Percentiles rank a stretch among this genome's conserved stretches.
Conservation (phyloP, 306 rosid species). For the Vigna mungo region DNA sequence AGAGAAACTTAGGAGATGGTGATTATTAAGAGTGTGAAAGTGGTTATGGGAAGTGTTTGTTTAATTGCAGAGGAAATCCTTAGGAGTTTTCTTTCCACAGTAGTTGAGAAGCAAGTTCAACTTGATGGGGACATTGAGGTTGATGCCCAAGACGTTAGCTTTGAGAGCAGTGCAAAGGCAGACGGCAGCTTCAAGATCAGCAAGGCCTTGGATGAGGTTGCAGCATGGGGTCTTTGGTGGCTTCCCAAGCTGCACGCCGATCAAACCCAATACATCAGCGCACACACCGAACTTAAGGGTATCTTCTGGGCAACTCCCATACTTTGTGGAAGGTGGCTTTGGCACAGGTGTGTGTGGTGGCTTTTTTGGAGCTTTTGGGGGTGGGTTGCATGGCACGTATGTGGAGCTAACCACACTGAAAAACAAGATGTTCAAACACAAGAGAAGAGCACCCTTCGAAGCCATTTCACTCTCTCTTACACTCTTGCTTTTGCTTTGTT, state of each 20-base stretch:
- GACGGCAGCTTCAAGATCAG: conserved; percentile 78
- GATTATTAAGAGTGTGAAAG: background rate
- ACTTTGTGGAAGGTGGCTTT: conserved; percentile 50
- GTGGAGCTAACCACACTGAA: conserved; percentile 71
- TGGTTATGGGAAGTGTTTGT: background rate
- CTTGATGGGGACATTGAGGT: conserved; percentile 63
- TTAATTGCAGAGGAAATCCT: conserved; percentile 63
- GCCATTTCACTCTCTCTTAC: conserved; percentile 57
- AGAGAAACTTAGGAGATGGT: background rate
- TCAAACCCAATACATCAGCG: conserved; percentile 69
- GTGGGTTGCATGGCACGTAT: conserved; percentile 67
- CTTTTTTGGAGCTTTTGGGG: conserved; percentile 46
- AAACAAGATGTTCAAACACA: conserved; percentile 67
- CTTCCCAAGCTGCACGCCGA: conserved; percentile 63
- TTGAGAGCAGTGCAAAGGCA: conserved; percentile 92
- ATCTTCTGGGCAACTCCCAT: conserved; percentile 58
- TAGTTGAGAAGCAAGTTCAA: conserved; percentile 74
- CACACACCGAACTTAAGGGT: conserved; percentile 77
- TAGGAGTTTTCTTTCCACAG: conserved; percentile 69
- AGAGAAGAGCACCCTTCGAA: conserved; percentile 63
- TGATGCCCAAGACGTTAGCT: conserved; percentile 66
- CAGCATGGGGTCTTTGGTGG: conserved; percentile 82
- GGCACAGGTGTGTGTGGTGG: conserved; percentile 47
- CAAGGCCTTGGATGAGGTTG: conserved; percentile 61
- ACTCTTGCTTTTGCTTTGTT: background rate